Evolutionary conservation across 2,329 filamentous ascomycete species (phyloP), one percentile per base, ranked within the genome.

Genomic region (Colletotrichum sp.): DNA sequence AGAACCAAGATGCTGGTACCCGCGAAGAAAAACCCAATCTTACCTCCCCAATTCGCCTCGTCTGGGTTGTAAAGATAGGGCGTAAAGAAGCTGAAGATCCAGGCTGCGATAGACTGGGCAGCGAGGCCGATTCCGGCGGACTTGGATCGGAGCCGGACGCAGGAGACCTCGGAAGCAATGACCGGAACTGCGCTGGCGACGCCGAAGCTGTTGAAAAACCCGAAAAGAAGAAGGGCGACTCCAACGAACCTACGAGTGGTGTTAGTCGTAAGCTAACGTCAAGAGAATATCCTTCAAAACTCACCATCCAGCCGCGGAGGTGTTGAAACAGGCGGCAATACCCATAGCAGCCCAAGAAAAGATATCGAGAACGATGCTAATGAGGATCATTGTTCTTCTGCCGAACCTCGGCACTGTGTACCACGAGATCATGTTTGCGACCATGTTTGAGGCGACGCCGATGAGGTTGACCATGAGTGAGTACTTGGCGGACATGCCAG

Each of bases 31-130:
- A 72, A 75, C 16, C 64, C 68, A 3, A 79, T 71, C 48, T 80
- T 81, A 12, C 75, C 79, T 8, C 78, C 72, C 80, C 77, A 80
- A 32, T 79, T 75, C 15, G 71, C 77, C 4, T 71, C 72, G n/a
- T 77, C 76, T 2, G 39, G 24, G n/a, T 75, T 72, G n/a, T 68
- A 55, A 4, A 68, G 39, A 30, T 72, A 68, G 3, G 78, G 77
- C 9, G 63, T 71, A 15, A 71, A 66, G n/a, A 72, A 63, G 28
- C 28, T 57, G 26, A 72, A 68, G 22, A 59, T 32, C 57, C 32
- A 65, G 32, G 57, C 28, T 6, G 32, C 48, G 6, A 75, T 28
- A 12, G 55, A 68, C 24, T 59, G 64, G 2, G 73, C 39, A 3
- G 63, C 55, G 3, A 68, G 26, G 8, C 62, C 68, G 5, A 68